Conservation (phyloP, 208 protist genomes). For the Trypanosoma platydactyli region DNA sequence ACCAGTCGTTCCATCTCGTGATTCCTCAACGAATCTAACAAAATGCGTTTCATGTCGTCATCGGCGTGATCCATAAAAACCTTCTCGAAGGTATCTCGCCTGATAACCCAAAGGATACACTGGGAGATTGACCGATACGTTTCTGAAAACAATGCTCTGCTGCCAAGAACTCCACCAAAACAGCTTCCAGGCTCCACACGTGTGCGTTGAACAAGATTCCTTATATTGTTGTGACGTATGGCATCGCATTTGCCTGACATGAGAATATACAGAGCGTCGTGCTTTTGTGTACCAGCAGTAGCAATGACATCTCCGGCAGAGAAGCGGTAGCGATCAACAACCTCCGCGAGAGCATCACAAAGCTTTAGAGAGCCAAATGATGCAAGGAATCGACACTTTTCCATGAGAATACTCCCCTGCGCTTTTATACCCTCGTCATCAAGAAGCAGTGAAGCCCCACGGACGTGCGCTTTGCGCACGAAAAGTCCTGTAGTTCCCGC, state of each 20-base stretch:
- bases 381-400: slow-evolving; percentile 59
- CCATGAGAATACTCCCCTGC: slow-evolving; percentile 57
- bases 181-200: slow-evolving; percentile 35
- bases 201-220: slow-evolving; percentile 23
- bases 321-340: slow-evolving; percentile 58
- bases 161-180: slow-evolving; percentile 84
- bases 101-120: slow-evolving; percentile 79
- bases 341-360: slow-evolving; percentile 61
- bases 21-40: slow-evolving; percentile 41
- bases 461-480: not conserved
- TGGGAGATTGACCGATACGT: slow-evolving; percentile 71
- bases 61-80: slow-evolving; percentile 61
- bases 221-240: not conserved
- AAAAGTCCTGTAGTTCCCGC: slow-evolving; percentile 22
- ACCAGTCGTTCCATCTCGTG: slow-evolving; percentile 52
- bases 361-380: slow-evolving; percentile 52
- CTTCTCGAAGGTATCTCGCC: slow-evolving; percentile 58
- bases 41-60: slow-evolving; percentile 52
- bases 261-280: slow-evolving; percentile 74
- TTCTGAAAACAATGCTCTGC: slow-evolving; percentile 45
- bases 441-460: not conserved
- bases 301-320: slow-evolving; percentile 61
- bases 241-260: slow-evolving; percentile 75
- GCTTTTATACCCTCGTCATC: slow-evolving; percentile 22
- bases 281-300: slow-evolving; percentile 43